phyloP scores from a whole-genome alignment of 2,329 filamentous ascomycete genomes.

The Exophiala aquamarina region DNA sequence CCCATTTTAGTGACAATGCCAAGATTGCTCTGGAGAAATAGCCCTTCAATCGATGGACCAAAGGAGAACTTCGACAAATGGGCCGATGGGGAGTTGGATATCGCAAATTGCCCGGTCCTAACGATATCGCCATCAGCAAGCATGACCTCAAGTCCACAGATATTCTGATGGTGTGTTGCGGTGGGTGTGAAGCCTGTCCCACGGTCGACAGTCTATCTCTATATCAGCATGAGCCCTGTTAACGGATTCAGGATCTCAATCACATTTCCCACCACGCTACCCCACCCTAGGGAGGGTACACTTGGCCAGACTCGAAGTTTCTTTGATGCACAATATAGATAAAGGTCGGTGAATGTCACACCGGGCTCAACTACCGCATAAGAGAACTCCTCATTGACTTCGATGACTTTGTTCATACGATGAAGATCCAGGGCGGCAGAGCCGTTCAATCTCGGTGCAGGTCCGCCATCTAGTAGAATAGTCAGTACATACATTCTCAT shows the following conservation, averaged over 20 bases:
- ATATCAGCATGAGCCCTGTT: constrained; percentile 1
- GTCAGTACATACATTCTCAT: no score
- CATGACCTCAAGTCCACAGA: constrained; percentile 46
- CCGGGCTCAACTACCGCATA: constrained; percentile 42
- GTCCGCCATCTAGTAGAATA: constrained; percentile 47
- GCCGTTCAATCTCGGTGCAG: constrained; percentile 46
- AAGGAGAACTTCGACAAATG: constrained; percentile 24
- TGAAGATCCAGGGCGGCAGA: constrained; percentile 47
- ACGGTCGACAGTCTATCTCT: constrained; percentile 41
- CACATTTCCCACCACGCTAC: constrained; percentile 49
- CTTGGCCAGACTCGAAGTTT: constrained; percentile 48
- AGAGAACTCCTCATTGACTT: constrained; percentile 35
- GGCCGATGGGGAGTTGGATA: constrained; percentile 19
- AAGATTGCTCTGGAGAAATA: constrained; percentile 29
- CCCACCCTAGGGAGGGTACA: constrained; percentile 51
- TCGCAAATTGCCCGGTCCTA: constrained; percentile 42
- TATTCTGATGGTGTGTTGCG: constrained; percentile 47
- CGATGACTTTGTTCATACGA: constrained; percentile 35
- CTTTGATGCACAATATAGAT: constrained; percentile 40
- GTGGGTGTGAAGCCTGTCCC: constrained; percentile 38
- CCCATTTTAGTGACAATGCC: constrained; percentile 29
- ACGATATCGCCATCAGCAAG: constrained; percentile 40
- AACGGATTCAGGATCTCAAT: not conserved
- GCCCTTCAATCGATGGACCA: constrained; percentile 23
- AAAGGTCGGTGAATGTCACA: constrained; percentile 49